Conservation (phyloP, 2,329 filamentous ascomycete species). For the Claviceps lovelessii region DNA sequence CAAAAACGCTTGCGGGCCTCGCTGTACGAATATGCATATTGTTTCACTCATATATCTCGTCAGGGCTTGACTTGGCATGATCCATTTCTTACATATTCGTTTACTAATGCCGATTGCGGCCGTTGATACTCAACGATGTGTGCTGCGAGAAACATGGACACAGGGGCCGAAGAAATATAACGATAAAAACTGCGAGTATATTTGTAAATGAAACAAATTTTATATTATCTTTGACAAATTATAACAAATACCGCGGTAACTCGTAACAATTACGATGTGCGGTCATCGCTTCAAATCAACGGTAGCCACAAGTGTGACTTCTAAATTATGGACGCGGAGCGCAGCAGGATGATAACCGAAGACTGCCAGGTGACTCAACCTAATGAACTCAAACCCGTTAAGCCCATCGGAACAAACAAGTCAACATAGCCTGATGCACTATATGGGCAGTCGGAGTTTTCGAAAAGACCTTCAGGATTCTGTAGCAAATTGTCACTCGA, state of each 20-base stretch:
- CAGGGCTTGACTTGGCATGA: not conserved
- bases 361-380: not conserved
- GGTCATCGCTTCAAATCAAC: not conserved
- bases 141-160: not conserved
- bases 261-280: not conserved
- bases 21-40: not conserved
- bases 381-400: not conserved
- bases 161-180: not conserved
- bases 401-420: not conserved
- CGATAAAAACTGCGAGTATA: not conserved
- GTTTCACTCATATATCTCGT: not conserved
- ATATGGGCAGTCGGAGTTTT: not conserved
- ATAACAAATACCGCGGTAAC: not conserved
- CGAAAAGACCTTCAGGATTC: not conserved
- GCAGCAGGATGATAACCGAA: not conserved
- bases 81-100: not conserved
- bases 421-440: not conserved
- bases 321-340: not conserved
- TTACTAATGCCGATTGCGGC: not conserved
- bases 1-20: not conserved
- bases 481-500: not conserved
- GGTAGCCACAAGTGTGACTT: not conserved
- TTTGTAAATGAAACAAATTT: not conserved
- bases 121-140: not conserved
- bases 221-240: not conserved